These are phyloP conservation scores for Ophiostoma sp. DNA, from an alignment of 2,329 filamentous ascomycete species.

Conservation along the genomic window DNA sequence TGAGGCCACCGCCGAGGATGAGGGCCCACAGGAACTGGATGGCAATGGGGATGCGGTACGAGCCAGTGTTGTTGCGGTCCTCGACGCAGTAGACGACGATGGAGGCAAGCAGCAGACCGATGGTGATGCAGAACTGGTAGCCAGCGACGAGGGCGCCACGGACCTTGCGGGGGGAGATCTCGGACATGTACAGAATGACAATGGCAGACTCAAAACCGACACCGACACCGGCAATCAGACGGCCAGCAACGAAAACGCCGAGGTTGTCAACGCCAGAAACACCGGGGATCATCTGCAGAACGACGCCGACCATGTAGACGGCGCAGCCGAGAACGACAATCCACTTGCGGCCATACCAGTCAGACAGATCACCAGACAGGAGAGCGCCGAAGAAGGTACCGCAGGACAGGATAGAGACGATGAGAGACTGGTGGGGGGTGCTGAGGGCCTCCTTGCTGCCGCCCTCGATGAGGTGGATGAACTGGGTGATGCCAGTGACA, in stretches of 20 bases:
- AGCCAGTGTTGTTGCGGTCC: constrained; percentile 54
- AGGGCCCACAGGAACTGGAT: constrained; percentile 77
- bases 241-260: constrained; percentile 63
- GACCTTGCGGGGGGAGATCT: constrained; percentile 69
- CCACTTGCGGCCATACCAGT: constrained; percentile 66
- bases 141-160: constrained; percentile 47
- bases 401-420: constrained; percentile 71
- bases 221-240: constrained; percentile 69
- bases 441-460: constrained; percentile 33
- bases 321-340: constrained; percentile 66
- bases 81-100: constrained; percentile 67
- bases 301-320: constrained; percentile 64
- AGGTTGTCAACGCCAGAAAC: constrained; percentile 45
- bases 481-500: constrained; percentile 49
- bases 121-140: constrained; percentile 69
- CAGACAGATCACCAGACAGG: constrained; percentile 70
- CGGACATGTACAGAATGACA: constrained; percentile 82
- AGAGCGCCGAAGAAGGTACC: constrained; percentile 75
- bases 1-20: constrained; percentile 65
- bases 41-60: constrained; percentile 74
- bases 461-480: constrained; percentile 49
- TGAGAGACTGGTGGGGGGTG: constrained; percentile 47
- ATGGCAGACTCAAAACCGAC: constrained; percentile 76
- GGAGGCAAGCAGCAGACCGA: constrained; percentile 55
- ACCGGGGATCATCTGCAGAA: constrained; percentile 57